Evolutionary conservation across 225 moss, liverwort and hornwort species (phyloP).

Genomic region (Physcomitrium patens): DNA sequence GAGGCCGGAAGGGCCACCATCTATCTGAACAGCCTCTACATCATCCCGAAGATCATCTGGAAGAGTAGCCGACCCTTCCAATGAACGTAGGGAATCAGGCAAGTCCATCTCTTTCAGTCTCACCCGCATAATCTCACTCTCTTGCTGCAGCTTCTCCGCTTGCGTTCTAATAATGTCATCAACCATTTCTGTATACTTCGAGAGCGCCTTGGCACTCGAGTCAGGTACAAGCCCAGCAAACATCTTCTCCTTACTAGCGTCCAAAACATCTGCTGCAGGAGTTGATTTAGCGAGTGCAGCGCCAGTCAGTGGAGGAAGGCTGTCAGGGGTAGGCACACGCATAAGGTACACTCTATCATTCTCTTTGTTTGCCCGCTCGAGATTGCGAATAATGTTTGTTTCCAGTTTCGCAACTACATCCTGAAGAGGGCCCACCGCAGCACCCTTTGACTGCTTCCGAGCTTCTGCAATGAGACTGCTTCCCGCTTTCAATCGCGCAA

Average conservation of each 20-base stretch:
- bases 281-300: slow-evolving; percentile 92
- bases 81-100: slow-evolving; percentile 87
- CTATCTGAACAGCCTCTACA: slow-evolving; percentile 96
- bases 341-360: slow-evolving; percentile 97
- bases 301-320: slow-evolving; percentile 84
- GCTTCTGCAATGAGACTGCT: slow-evolving; percentile 80
- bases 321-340: slow-evolving; percentile 85
- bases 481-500: slow-evolving; percentile 87
- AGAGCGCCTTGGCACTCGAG: slow-evolving; percentile 96
- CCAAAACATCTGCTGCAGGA: slow-evolving; percentile 80
- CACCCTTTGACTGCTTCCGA: slow-evolving; percentile 79
- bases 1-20: slow-evolving; percentile 85
- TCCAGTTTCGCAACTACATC: slow-evolving; percentile 96
- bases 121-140: slow-evolving; percentile 96
- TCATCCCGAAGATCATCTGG: slow-evolving; percentile 92
- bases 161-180: slow-evolving; percentile 92
- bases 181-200: slow-evolving; percentile 99
- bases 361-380: slow-evolving; percentile 95
- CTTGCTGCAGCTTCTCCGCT: slow-evolving; percentile 95
- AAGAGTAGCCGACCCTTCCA: slow-evolving; percentile 82
- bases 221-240: slow-evolving; percentile 96
- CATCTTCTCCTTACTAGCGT: slow-evolving; percentile 97
- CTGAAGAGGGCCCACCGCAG: slow-evolving; percentile 85
- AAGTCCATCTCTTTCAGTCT: slow-evolving; percentile 95
- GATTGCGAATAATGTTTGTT: slow-evolving; percentile 88